Conservation (phyloP, 75 land plant species). For the Selaginella moellendorffii region DNA sequence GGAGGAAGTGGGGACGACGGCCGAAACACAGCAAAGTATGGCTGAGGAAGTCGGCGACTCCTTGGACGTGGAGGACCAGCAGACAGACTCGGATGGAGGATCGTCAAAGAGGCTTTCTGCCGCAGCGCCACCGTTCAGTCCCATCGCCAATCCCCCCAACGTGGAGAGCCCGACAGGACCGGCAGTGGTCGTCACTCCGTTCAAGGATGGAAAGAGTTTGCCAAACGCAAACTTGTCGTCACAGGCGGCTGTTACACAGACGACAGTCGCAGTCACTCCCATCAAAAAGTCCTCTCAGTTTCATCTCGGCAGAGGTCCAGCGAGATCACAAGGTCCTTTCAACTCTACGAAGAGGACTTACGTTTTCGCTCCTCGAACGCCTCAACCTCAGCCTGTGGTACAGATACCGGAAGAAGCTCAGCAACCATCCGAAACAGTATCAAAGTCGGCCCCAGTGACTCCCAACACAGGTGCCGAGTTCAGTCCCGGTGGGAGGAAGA, state of each 20-base stretch:
- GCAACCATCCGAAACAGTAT: background rate
- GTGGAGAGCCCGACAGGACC: slow-evolving; percentile 23
- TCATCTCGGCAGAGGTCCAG: slow-evolving; percentile 22
- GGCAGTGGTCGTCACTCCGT: slow-evolving; percentile 22
- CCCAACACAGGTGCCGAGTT: slow-evolving; percentile 11
- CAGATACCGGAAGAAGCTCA: background rate
- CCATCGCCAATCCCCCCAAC: slow-evolving; percentile 31
- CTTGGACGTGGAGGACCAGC: background rate
- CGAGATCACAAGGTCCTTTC: background rate
- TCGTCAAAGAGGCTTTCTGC: slow-evolving; percentile 47
- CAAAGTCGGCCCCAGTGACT: background rate
- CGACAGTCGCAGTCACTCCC: slow-evolving; percentile 32
- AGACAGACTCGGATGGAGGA: slow-evolving; percentile 4
- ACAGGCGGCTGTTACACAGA: slow-evolving; percentile 29
- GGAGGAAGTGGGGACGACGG: background rate
- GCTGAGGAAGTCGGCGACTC: background rate
- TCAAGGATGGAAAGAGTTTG: slow-evolving; percentile 11
- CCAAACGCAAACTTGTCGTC: slow-evolving; percentile 35
- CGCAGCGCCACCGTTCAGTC: slow-evolving; percentile 56
- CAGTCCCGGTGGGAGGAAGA: slow-evolving; percentile 8
- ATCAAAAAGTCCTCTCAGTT: slow-evolving; percentile 27
- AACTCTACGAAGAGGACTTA: background rate
- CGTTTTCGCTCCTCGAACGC: background rate
- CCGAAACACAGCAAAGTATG: background rate
- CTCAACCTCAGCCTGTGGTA: background rate